Evolutionary conservation across 441 rosid genomes (phyloP).

Genomic region (Pelargonium australe): DNA sequence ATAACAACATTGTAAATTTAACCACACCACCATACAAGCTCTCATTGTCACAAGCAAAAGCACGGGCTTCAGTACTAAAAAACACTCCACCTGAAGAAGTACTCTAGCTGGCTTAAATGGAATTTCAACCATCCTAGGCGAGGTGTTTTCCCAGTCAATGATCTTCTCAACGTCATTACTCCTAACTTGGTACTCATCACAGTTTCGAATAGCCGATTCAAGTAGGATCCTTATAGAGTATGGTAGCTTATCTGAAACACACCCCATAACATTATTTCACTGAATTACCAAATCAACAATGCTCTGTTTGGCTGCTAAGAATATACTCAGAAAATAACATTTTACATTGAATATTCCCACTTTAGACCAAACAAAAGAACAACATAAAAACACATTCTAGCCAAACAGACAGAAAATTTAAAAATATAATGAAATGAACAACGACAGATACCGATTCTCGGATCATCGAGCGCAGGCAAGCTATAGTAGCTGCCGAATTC

Average conservation of each 20-base stretch:
- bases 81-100: conserved; percentile 46
- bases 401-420: conserved; percentile 11
- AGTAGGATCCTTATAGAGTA: conserved; percentile 60
- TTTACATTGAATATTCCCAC: too few relatives aligned
- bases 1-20: conserved; percentile 7
- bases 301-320: neutral
- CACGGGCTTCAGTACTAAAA: neutral
- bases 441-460: conserved; percentile 49
- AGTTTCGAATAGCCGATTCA: conserved; percentile 65
- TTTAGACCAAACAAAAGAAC: too few relatives aligned
- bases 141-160: conserved; percentile 56
- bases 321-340: too few relatives aligned
- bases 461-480: conserved; percentile 53
- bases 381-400: neutral
- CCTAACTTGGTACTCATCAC: conserved; percentile 63
- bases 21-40: neutral
- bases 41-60: neutral
- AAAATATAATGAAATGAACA: neutral
- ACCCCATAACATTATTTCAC: neutral
- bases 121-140: conserved; percentile 62
- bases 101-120: conserved; percentile 71
- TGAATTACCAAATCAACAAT: neutral
- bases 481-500: conserved; percentile 50
- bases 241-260: conserved; percentile 48
- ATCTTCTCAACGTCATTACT: conserved; percentile 56